These are phyloP conservation scores for Magnusiomyces suaveolens DNA, from an alignment of 1,139 yeast genomes.

Conservation along the genomic window DNA sequence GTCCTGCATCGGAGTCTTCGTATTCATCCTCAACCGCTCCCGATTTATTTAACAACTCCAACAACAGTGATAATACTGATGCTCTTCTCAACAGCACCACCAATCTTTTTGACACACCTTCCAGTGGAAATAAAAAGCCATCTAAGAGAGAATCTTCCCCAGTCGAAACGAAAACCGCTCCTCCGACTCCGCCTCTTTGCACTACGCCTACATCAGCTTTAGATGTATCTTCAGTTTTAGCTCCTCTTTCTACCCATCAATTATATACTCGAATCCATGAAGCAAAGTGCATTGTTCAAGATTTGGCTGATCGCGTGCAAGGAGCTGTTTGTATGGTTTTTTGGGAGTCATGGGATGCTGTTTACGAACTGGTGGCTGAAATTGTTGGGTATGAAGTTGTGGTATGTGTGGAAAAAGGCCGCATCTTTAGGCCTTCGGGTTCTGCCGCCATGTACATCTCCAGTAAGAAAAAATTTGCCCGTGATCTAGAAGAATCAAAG, in stretches of 20 bases:
- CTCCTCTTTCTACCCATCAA: slow-evolving; percentile 19
- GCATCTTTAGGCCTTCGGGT: slow-evolving; percentile 29
- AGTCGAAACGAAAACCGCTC: background rate
- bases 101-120: background rate
- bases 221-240: background rate
- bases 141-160: background rate
- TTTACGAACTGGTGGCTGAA: slow-evolving; percentile 26
- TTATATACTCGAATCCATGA: slow-evolving; percentile 25
- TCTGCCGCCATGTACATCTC: slow-evolving; percentile 28
- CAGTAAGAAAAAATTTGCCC: slow-evolving; percentile 18
- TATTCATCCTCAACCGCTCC: background rate
- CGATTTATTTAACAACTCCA: background rate
- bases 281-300: slow-evolving; percentile 24
- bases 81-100: background rate
- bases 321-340: slow-evolving; percentile 31
- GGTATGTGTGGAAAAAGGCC: slow-evolving; percentile 25
- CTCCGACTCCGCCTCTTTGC: background rate
- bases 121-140: background rate
- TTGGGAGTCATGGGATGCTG: slow-evolving; percentile 32
- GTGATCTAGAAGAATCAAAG: background rate
- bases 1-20: background rate
- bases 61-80: background rate
- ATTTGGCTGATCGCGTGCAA: slow-evolving; percentile 28
- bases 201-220: background rate
- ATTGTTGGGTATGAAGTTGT: slow-evolving; percentile 26